Percentiles rank a stretch among this genome's conserved stretches.
These are phyloP conservation scores for Hypoxylon trugodes DNA, from an alignment of 495 filamentous ascomycete species.

Conservation along the genomic window DNA sequence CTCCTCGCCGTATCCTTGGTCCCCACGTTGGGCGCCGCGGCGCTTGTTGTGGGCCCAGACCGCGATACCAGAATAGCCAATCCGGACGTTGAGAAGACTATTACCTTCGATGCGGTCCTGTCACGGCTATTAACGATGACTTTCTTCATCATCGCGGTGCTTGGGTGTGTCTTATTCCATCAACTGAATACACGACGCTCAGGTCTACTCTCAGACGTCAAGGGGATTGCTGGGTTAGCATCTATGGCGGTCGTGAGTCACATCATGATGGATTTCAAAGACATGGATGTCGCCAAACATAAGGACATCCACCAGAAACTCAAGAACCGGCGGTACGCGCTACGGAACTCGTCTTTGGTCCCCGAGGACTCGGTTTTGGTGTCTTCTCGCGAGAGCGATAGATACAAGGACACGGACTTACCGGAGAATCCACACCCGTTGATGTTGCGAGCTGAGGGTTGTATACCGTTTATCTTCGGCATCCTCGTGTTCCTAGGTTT, in stretches of 20 bases:
- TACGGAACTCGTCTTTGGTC: slow-evolving; percentile 72
- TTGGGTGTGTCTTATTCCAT: slow-evolving; percentile 66
- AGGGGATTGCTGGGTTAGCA: slow-evolving; percentile 76
- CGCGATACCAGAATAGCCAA: slow-evolving; percentile 41
- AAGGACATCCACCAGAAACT: slow-evolving; percentile 71
- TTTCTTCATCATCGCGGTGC: slow-evolving; percentile 61
- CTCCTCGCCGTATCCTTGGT: slow-evolving; percentile 69
- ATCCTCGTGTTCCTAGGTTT: slow-evolving; percentile 60
- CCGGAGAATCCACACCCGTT: slow-evolving; percentile 71
- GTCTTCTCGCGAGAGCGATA: slow-evolving; percentile 45
- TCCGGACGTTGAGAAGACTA: slow-evolving; percentile 53
- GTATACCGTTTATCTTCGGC: slow-evolving; percentile 63
- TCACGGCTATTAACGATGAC: slow-evolving; percentile 65
- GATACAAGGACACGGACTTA: slow-evolving; percentile 51
- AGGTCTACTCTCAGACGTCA: slow-evolving; percentile 72
- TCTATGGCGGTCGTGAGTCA: slow-evolving; percentile 76
- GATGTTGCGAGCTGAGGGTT: slow-evolving; percentile 68
- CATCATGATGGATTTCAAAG: slow-evolving; percentile 77
- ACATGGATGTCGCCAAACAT: slow-evolving; percentile 71
- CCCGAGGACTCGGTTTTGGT: slow-evolving; percentile 52
- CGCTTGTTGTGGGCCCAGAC: slow-evolving; percentile 61
- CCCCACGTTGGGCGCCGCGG: slow-evolving; percentile 68
- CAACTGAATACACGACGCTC: slow-evolving; percentile 66
- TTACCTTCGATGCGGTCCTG: slow-evolving; percentile 65
- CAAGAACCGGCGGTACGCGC: slow-evolving; percentile 68